Evolutionary conservation across 805 yeast species (phyloP), one percentile per base, ranked within the genome.

Genomic region (Lipomyces lipofer): DNA sequence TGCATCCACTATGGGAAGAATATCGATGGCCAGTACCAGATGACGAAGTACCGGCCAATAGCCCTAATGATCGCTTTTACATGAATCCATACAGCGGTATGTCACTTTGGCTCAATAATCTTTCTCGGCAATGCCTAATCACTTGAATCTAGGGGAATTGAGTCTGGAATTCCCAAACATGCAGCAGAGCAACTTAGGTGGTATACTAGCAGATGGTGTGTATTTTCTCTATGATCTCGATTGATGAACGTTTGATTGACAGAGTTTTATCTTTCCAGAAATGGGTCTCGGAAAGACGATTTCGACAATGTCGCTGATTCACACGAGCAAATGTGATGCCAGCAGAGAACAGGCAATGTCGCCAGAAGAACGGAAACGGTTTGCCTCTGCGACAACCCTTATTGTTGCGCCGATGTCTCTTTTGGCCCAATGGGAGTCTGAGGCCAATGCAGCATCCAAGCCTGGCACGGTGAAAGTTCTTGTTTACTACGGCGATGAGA

Each of bases 261-360:
- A 28, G n/a, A 43, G 27, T 15, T 44, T 8, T 27, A n/a, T 19
- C 3, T 28, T 4, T 15, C 4, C 12, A 56, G 63, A 91, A 68
- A 91, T 91, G 98, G 98, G 98, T 0, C 75, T 91, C 7, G 98
- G 98, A 40, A 91, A 91, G 67, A 91, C 98, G 0, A 86, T 91
- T 22, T 86, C 96, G 1, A 82, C 95, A 0, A 70, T 89, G 49
- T 78, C 97, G 0, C 71, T 92, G 46, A 75, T 91, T 10, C 81
- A 85, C 52, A 77, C 88, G 0, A 83, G 66, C 12, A 32, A 50
- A 8, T 21, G 42, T 8, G 56, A 52, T n/a, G 33, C 39, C 2
- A n/a, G 30, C 7, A 38, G 32, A 10, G 43, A 29, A 28, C 35
- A 45, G 13, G 22, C 29, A 21, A 28, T n/a, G 21, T 17, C 33